phyloP scores from a whole-genome alignment of 2,329 filamentous ascomycete genomes.

The Parastagonospora avenae region DNA sequence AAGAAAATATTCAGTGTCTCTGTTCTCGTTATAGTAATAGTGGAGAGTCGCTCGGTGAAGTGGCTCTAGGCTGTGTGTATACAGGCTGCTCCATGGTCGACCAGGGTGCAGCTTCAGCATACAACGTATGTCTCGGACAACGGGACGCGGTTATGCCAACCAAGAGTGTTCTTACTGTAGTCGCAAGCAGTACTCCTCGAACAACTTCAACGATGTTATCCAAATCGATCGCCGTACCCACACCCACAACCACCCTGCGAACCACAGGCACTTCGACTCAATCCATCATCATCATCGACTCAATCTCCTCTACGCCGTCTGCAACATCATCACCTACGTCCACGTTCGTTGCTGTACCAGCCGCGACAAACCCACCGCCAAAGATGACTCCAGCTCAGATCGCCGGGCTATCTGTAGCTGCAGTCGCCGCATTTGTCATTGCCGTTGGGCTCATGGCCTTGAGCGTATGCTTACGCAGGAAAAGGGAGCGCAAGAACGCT shows the following conservation, averaged over 20 bases:
- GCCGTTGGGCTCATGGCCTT: constrained; percentile 47
- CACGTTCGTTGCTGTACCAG: constrained; percentile 16
- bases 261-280: constrained; percentile 19
- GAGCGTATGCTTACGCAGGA: constrained; percentile 41
- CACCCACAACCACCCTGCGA: constrained; percentile 14
- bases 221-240: constrained; percentile 12
- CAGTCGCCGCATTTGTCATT: constrained; percentile 43
- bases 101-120: constrained; percentile 31
- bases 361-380: constrained; percentile 18
- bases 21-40: constrained; percentile 45
- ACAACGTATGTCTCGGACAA: constrained; percentile 45
- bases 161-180: constrained; percentile 40
- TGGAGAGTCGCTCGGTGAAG: constrained; percentile 46
- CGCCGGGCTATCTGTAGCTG: constrained; percentile 45
- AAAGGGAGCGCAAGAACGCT: constrained; percentile 35
- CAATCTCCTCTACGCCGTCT: constrained; percentile 28
- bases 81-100: constrained; percentile 36
- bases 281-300: constrained; percentile 33
- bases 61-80: constrained; percentile 46
- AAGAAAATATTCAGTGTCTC: constrained; percentile 40
- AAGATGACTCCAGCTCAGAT: constrained; percentile 47
- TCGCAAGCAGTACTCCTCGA: constrained; percentile 26
- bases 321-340: constrained; percentile 24
- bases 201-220: constrained; percentile 18
- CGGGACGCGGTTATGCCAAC: constrained; percentile 44